phyloP scores from a whole-genome alignment of 2,329 filamentous ascomycete species.

The Aspergillus eucalypticola region DNA sequence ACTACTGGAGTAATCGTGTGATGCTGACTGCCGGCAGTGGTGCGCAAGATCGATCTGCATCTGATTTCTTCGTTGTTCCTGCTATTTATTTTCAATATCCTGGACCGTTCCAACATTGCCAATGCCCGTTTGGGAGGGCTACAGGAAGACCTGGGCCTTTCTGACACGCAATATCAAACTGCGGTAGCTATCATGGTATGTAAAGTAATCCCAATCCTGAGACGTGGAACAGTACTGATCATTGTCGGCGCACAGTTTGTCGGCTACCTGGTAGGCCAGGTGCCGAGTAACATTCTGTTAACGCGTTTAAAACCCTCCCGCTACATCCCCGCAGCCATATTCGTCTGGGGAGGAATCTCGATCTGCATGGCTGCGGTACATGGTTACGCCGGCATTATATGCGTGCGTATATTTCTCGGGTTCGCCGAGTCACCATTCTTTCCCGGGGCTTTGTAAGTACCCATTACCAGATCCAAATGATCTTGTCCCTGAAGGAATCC shows the following conservation, averaged over 20 bases:
- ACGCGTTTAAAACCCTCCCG: conserved; percentile 30
- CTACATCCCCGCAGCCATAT: conserved; percentile 41
- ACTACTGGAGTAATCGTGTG: background rate
- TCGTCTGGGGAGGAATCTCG: conserved; percentile 23
- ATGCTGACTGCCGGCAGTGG: conserved; percentile 10
- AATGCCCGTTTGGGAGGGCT: conserved; percentile 66
- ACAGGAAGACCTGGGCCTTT: conserved; percentile 60
- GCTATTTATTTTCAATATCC: conserved; percentile 35
- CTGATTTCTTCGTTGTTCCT: conserved; percentile 19
- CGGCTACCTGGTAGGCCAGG: conserved; percentile 52
- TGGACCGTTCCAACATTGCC: conserved; percentile 69
- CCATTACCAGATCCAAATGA: background rate
- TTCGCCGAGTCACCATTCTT: conserved; percentile 63
- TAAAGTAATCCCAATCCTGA: background rate
- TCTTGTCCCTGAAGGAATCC: background rate
- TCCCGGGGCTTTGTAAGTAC: conserved; percentile 42
- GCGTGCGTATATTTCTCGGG: conserved; percentile 32
- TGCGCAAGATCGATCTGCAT: conserved; percentile 20
- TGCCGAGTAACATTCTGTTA: conserved; percentile 43
- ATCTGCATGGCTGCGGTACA: conserved; percentile 42
- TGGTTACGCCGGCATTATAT: conserved; percentile 20
- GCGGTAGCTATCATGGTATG: conserved; percentile 63
- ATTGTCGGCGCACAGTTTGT: conserved; percentile 7
- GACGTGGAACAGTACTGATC: background rate
- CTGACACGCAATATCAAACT: conserved; percentile 62